Evolutionary conservation across 2,329 filamentous ascomycete species (phyloP).

Genomic region (Endocalyx cinctus): DNA sequence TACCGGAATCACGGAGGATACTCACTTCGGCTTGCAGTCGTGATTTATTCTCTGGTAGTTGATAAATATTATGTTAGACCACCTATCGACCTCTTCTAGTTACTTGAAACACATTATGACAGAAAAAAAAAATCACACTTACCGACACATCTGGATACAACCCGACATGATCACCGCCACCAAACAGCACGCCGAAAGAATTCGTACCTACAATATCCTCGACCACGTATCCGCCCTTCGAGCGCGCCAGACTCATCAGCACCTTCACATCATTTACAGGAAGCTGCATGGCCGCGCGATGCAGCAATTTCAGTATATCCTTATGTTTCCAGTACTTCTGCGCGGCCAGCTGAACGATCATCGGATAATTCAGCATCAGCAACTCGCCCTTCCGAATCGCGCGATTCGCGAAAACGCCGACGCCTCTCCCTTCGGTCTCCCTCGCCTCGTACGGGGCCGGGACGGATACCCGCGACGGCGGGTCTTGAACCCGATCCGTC

Average conservation of each 20-base stretch:
- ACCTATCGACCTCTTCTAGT: no score
- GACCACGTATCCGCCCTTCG: constrained; percentile 24
- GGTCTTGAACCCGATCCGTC: constrained; percentile 10
- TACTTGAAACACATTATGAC: no score
- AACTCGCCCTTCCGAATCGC: constrained; percentile 26
- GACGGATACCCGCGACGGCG: constrained; percentile 5
- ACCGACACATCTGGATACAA: constrained; percentile 31
- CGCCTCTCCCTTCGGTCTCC: constrained; percentile 24
- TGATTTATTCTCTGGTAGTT: constrained; percentile 30
- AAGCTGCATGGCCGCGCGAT: constrained; percentile 21
- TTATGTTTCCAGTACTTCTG: constrained; percentile 13
- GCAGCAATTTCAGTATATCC: constrained; percentile 21
- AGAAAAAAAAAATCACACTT: no score
- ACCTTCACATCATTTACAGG: constrained; percentile 17
- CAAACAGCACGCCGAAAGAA: constrained; percentile 24
- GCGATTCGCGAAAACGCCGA: constrained; percentile 27
- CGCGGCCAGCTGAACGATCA: constrained; percentile 22
- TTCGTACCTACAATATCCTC: constrained; percentile 32
- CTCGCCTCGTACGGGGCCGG: constrained; percentile 20
- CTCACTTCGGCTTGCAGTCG: constrained; percentile 32
- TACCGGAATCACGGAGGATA: no score
- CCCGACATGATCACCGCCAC: constrained; percentile 20
- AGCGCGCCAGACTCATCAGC: constrained; percentile 24
- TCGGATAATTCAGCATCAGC: constrained; percentile 26
- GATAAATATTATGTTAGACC: constrained; percentile 4